Conservation (phyloP, 2,329 filamentous ascomycete genomes). For the Mariannaea elegans region DNA sequence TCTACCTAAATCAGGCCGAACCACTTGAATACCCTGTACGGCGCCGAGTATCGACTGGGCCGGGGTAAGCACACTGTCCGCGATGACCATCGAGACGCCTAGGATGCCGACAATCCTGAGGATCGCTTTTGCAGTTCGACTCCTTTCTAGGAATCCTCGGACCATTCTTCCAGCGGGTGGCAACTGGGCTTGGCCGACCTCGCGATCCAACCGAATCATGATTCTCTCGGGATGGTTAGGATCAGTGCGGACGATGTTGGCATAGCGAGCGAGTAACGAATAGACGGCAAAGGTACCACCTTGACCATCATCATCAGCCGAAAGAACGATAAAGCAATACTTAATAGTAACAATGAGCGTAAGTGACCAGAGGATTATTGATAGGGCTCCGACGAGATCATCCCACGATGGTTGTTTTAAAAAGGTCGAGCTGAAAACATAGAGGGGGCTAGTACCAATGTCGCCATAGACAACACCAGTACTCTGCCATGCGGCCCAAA, state of each 20-base stretch:
- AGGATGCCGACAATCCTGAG: conserved; percentile 71
- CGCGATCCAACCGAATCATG: conserved; percentile 67
- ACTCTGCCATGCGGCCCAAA: conserved; percentile 69
- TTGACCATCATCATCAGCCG: conserved; percentile 75
- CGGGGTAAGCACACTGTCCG: conserved; percentile 72
- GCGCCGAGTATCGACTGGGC: conserved; percentile 76
- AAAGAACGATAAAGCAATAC: conserved; percentile 72
- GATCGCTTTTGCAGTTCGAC: conserved; percentile 57
- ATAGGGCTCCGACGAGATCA: conserved; percentile 71
- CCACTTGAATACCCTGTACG: conserved; percentile 70
- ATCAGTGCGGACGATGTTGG: conserved; percentile 67
- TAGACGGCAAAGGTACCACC: conserved; percentile 76
- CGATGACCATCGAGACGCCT: conserved; percentile 74
- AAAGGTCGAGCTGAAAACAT: conserved; percentile 77
- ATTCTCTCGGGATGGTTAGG: conserved; percentile 58
- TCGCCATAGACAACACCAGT: conserved; percentile 76
- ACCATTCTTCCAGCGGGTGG: conserved; percentile 59
- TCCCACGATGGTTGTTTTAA: conserved; percentile 61
- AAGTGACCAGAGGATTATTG: conserved; percentile 74
- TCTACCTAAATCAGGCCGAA: conserved; percentile 62
- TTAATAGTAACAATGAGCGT: conserved; percentile 76
- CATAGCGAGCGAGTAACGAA: conserved; percentile 67
- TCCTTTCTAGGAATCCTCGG: conserved; percentile 67
- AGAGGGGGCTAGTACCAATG: conserved; percentile 73
- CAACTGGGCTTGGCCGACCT: conserved; percentile 64